These are phyloP conservation scores for Aspergillus biplanus DNA, from an alignment of 495 filamentous ascomycete species.

Conservation along the genomic window DNA sequence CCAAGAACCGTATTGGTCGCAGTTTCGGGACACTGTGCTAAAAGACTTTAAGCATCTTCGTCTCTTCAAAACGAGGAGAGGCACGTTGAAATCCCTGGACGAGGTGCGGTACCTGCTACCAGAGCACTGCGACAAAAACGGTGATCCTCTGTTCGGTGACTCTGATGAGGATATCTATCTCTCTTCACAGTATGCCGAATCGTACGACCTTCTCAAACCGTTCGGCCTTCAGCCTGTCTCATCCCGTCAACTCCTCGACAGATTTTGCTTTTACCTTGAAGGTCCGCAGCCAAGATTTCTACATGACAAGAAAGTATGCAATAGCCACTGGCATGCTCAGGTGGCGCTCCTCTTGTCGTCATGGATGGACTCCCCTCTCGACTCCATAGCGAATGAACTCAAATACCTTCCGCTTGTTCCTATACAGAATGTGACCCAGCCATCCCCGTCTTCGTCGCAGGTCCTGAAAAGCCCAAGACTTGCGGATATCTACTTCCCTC, in stretches of 20 bases:
- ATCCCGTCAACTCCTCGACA: conserved; percentile 6
- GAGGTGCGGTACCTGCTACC: conserved; percentile 16
- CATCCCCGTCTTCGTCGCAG: too few relatives aligned
- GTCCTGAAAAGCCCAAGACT: too few relatives aligned
- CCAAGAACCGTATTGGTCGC: not conserved
- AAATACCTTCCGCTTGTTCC: not conserved
- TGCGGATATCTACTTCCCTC: too few relatives aligned
- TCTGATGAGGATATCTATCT: conserved; percentile 11
- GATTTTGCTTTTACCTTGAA: conserved; percentile 6
- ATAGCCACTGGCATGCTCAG: conserved; percentile 1
- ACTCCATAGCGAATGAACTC: not conserved
- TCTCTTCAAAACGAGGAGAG: conserved; percentile 14
- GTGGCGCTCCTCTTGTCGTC: conserved; percentile 5
- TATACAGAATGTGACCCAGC: too few relatives aligned
- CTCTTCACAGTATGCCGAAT: conserved; percentile 10
- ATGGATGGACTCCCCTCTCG: conserved; percentile 6
- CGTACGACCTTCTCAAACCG: conserved; percentile 1
- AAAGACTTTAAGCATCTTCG: conserved; percentile 9
- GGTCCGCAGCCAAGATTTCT: not conserved
- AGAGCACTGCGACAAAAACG: conserved; percentile 3
- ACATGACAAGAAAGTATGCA: not conserved
- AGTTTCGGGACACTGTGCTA: not conserved
- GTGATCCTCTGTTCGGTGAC: conserved; percentile 10
- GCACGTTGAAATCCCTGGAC: conserved; percentile 5
- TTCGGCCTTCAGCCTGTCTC: conserved; percentile 15